A percentile compares a stretch with the other conserved stretches of the same genome.
phyloP scores from a whole-genome alignment of 2,329 filamentous ascomycete genomes.

The Aspergillus tubingensis region DNA sequence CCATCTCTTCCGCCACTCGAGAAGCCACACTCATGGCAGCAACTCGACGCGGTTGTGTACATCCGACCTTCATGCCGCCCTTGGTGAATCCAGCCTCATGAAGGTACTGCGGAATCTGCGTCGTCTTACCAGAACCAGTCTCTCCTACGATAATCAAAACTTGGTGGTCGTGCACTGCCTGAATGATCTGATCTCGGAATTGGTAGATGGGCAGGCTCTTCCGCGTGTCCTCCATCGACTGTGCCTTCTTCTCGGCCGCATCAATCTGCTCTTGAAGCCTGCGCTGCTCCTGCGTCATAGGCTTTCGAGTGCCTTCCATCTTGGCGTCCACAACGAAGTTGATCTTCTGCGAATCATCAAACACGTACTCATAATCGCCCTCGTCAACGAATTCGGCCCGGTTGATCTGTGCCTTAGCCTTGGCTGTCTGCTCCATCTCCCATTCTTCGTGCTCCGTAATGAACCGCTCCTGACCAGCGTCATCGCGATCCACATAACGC shows the following conservation, averaged over 20 bases:
- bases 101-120: conserved; percentile 89
- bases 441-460: conserved; percentile 95
- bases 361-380: conserved; percentile 86
- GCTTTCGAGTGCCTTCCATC: conserved; percentile 69
- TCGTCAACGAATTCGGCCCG: conserved; percentile 73
- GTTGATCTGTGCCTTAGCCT: conserved; percentile 83
- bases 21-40: conserved; percentile 97
- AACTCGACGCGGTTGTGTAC: conserved; percentile 91
- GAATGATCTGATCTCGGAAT: conserved; percentile 81
- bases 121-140: conserved; percentile 94
- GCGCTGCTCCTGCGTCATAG: conserved; percentile 74
- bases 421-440: conserved; percentile 85
- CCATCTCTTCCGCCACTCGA: conserved; percentile 92
- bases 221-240: conserved; percentile 86
- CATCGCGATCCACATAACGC: conserved; percentile 83
- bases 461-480: conserved; percentile 83
- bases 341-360: conserved; percentile 86
- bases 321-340: conserved; percentile 77
- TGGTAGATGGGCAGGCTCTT: conserved; percentile 88
- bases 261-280: conserved; percentile 79
- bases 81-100: conserved; percentile 90
- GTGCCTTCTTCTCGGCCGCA: conserved; percentile 82
- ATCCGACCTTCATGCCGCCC: conserved; percentile 79
- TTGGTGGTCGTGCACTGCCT: conserved; percentile 83
- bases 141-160: conserved; percentile 91